Base-by-base conservation (phyloP, 2,329 filamentous ascomycete genomes). In the Phyllachora maydis region DNA sequence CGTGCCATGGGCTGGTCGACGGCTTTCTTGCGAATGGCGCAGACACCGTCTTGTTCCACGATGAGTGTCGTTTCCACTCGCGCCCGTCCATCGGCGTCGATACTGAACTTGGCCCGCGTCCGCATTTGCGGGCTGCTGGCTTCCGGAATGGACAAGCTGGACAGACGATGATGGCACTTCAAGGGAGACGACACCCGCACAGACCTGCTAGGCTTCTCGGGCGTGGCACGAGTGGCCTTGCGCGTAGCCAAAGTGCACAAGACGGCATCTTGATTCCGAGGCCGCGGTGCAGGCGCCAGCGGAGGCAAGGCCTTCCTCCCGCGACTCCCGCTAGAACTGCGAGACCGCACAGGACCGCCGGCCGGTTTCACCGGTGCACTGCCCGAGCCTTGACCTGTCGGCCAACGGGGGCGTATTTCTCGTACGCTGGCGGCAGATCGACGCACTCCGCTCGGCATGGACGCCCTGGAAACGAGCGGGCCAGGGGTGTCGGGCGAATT, bases 91-190 rank as follows among this genome's bases (percentile, higher is more conserved):
- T 58, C 56, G n/a, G 61, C 52, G 35, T 71, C 66, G 30, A 73
- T 69, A 10, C 56, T 66, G 30, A 73, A 67, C 33, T 60, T 65
- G 5, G 72, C 63, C 19, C 65, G 59, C 1, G 63, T 58, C 19
- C 60, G 52, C 18, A 54, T 52, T 23, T 51, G 46, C 2, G 54
- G 44, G 3, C 47, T 38, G 3, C 48, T 42, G 8, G 51, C 42
- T 36, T 72, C 67, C 0, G 65, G 64, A 15, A 72, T 71, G 1
- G 52, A 55, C 8, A 67, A 42, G 25, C 56, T 56, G 3, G 59
- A 52, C 5, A 65, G 39, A 8, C 59, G 54, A 21, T 53, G 49
- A 27, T 61, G 54, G 22, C 42, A 44, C 33, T 65, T 67, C n/a
- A 58, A 37, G 2, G 63, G 62, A 4, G 62, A 66, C 25, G n/a